A percentile compares a stretch with the other conserved stretches of the same genome.
Evolutionary conservation across 306 rosid species (phyloP).

Genomic region (Acmispon strigosus): DNA sequence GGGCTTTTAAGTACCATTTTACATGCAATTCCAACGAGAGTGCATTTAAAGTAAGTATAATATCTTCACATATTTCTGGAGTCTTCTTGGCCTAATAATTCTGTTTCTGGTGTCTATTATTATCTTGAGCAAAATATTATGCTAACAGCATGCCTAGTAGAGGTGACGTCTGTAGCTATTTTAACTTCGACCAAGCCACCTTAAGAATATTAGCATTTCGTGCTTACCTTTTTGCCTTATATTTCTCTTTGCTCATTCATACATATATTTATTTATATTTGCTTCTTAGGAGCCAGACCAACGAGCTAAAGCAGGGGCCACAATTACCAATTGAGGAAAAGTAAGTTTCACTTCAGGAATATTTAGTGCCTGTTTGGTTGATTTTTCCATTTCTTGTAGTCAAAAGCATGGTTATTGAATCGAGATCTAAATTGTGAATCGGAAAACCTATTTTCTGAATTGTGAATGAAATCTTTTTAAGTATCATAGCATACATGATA

Average conservation of each 20-base stretch:
- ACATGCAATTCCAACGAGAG: slow-evolving; percentile 86
- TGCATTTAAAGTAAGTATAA: slow-evolving; percentile 61
- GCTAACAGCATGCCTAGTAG: slow-evolving; percentile 9
- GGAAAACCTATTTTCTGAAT: too few relatives aligned
- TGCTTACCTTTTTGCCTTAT: neutral
- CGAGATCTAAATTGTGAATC: too few relatives aligned
- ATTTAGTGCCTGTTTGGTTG: neutral
- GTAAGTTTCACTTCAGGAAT: slow-evolving; percentile 42
- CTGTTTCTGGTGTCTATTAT: neutral
- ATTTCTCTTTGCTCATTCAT: neutral
- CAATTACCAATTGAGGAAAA: slow-evolving; percentile 53
- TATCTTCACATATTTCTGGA: neutral
- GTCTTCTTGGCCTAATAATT: neutral
- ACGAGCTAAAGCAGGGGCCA: slow-evolving; percentile 50
- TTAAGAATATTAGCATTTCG: neutral
- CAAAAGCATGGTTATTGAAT: too few relatives aligned
- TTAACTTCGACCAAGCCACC: slow-evolving; percentile 8
- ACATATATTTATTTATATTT: slow-evolving; percentile 14
- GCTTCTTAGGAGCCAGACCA: slow-evolving; percentile 39
- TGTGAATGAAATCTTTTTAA: too few relatives aligned
- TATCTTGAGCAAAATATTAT: slow-evolving; percentile 2
- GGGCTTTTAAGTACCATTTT: slow-evolving; percentile 89
- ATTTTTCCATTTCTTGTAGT: too few relatives aligned
- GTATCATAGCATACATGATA: too few relatives aligned
- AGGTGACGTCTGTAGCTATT: slow-evolving; percentile 11